Percentiles rank a stretch among this genome's conserved stretches.
Evolutionary conservation across 1,284 basidiomycete genomes (phyloP).

Genomic region (Irpex sp.): DNA sequence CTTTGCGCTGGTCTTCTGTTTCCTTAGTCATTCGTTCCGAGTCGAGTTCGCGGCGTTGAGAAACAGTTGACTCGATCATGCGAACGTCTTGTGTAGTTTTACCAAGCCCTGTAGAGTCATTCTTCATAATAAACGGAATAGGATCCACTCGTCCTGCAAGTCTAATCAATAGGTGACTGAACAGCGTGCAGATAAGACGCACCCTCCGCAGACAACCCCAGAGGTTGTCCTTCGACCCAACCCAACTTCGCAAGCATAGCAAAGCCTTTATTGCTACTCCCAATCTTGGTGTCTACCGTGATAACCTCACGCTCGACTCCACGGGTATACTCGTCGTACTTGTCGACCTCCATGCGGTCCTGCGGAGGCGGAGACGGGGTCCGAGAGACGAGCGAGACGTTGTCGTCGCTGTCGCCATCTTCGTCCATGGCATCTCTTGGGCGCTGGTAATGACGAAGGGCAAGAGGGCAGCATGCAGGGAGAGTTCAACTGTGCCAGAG

Average conservation of each 20-base stretch:
- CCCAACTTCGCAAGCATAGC: constrained; percentile 76
- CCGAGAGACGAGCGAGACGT: constrained; percentile 68
- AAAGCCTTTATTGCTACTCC: constrained; percentile 74
- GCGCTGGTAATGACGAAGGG: constrained; percentile 52
- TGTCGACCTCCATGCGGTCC: constrained; percentile 55
- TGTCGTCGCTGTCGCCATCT: constrained; percentile 42
- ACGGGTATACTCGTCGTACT: constrained; percentile 64
- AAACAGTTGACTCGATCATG: constrained; percentile 80
- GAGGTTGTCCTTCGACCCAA: constrained; percentile 73
- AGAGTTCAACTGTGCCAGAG: constrained; percentile 33
- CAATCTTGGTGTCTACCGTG: constrained; percentile 77
- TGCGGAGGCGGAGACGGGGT: constrained; percentile 56
- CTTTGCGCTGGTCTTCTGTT: constrained; percentile 67
- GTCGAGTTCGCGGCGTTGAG: constrained; percentile 71
- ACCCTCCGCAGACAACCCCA: constrained; percentile 77
- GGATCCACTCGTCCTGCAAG: constrained; percentile 71
- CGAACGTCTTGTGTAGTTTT: constrained; percentile 72
- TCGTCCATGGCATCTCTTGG: constrained; percentile 38
- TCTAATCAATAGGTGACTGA: background rate
- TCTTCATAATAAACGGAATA: constrained; percentile 74
- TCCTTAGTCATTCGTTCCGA: constrained; percentile 78
- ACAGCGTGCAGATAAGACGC: constrained; percentile 15
- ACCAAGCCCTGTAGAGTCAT: constrained; percentile 72
- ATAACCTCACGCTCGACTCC: constrained; percentile 52
- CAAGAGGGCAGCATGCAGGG: constrained; percentile 26